Percentiles rank a stretch among this genome's conserved stretches.
Evolutionary conservation across 1,284 basidiomycete species (phyloP).

Genomic region (Naganishia sp.): DNA sequence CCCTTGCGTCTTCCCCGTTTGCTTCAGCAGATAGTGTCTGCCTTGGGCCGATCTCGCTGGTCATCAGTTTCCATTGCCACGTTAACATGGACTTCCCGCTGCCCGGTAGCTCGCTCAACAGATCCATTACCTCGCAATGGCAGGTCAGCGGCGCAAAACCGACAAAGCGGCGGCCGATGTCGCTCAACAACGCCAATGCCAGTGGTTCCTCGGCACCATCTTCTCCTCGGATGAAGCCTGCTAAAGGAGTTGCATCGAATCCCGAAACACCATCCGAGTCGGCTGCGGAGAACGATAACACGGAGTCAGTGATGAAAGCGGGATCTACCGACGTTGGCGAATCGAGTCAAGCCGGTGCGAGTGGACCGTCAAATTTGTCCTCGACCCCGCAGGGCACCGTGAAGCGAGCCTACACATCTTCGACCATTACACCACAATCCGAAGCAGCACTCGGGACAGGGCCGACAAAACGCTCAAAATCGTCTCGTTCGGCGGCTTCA

Average conservation of each 20-base stretch:
- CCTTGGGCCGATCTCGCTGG: neutral
- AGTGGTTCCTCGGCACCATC: conserved; percentile 25
- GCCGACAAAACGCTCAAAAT: conserved; percentile 21
- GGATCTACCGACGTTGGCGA: neutral
- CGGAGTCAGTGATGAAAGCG: neutral
- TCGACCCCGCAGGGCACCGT: conserved; percentile 19
- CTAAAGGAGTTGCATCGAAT: conserved; percentile 11
- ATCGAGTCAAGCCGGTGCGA: neutral
- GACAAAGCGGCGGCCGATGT: conserved; percentile 24
- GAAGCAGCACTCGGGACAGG: neutral
- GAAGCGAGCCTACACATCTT: conserved; percentile 16
- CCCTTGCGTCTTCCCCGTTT: neutral
- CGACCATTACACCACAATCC: conserved; percentile 28
- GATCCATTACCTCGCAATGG: conserved; percentile 35
- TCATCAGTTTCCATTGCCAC: too few species aligned
- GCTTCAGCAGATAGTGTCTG: neutral
- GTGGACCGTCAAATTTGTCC: neutral
- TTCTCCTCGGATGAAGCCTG: conserved; percentile 17
- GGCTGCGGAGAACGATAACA: neutral
- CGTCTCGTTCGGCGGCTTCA: conserved; percentile 17
- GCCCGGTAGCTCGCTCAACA: conserved; percentile 32
- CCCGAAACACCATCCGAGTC: conserved; percentile 4
- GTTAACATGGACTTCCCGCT: conserved; percentile 31
- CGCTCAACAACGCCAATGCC: conserved; percentile 24
- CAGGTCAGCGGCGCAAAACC: conserved; percentile 27